Evolutionary conservation across 148 eudicot species (phyloP), one percentile per base, ranked within the genome.

Genomic region (Rhododendron molle): DNA sequence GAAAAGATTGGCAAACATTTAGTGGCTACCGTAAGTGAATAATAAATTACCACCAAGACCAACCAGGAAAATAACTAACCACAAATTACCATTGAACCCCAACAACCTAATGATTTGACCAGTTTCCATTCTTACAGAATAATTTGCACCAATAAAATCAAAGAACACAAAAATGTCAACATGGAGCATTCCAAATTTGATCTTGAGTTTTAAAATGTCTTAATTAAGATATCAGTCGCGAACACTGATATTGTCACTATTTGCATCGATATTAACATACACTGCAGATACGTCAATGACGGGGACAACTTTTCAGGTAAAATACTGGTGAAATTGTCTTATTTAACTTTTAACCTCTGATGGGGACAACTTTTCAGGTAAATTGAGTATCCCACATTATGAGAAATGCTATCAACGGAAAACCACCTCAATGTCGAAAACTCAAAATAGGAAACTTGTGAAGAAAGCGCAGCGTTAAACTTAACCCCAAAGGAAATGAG

Each of bases 1-100:
- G 69, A 91, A 87, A 81, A 88, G 16, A 83, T 32, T 78, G 49
- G 56, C 76, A 85, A 58, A 13, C 36, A 50, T 73, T 74, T 38
- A 82, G 80, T 58, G 56, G 40, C 36, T 11, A 46, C 56, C 11
- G 18, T 58, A 60, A 56, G 11, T 36, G 44, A 52, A 50, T 44
- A 32, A 72, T 46, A 71, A 26, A 47, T 60, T 10, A 18, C 21
- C 23, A 34, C 65, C 50, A 76, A 40, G 80, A 76, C 12, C 81
- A 47, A 78, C 81, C 0, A 78, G 28, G 81, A n/a, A 46, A 78
- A 43, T 11, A 23, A 76, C 52, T n/a, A 46, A n/a, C 54, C 54
- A 78, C 30, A 46, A 78, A 78, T 78, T 78, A n/a, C 20, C 81
- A 26, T 78, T 43, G n/a, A 77, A 77, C 30, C 13, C 30, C 81